A percentile compares a stretch with the other conserved stretches of the same genome.
phyloP scores from a whole-genome alignment of 176 grass and related monocot genomes.

The Poa pratensis region DNA sequence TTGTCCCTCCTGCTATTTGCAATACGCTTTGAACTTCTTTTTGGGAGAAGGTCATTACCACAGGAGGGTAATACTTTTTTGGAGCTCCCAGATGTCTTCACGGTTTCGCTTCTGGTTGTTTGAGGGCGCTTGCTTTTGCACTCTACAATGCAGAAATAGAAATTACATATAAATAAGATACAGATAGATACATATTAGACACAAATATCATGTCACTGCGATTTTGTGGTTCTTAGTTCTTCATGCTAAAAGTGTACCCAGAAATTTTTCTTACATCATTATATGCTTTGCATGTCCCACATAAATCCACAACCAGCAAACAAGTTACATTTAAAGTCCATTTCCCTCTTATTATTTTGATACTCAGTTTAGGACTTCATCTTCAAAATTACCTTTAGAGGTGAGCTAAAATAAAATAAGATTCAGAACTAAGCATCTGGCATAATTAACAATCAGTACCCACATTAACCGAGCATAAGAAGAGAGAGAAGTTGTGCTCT shows the following conservation, averaged over 20 bases:
- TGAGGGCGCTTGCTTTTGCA: constrained; percentile 41
- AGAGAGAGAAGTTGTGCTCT: neutral
- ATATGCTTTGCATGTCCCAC: no score
- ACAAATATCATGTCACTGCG: neutral
- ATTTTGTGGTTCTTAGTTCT: no score
- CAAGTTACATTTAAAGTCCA: neutral
- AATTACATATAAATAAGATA: constrained; percentile 22
- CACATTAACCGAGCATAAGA: neutral
- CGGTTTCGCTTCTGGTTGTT: constrained; percentile 42
- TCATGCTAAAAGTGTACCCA: no score
- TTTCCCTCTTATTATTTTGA: neutral
- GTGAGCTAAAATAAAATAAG: constrained; percentile 3
- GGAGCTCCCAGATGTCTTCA: constrained; percentile 20
- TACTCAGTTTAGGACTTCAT: neutral
- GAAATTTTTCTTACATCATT: no score
- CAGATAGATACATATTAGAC: neutral
- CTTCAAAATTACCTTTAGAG: neutral
- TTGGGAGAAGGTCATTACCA: constrained; percentile 44
- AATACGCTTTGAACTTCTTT: constrained; percentile 37
- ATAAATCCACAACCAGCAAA: neutral
- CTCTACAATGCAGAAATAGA: constrained; percentile 39
- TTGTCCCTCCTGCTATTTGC: constrained; percentile 43
- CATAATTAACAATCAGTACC: neutral
- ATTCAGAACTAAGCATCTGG: neutral
- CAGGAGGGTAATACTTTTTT: constrained; percentile 34